A percentile compares a stretch with the other conserved stretches of the same genome.
Evolutionary conservation across 352 stramenopile genomes (phyloP).

Genomic region (Phytophthora pluvialis): DNA sequence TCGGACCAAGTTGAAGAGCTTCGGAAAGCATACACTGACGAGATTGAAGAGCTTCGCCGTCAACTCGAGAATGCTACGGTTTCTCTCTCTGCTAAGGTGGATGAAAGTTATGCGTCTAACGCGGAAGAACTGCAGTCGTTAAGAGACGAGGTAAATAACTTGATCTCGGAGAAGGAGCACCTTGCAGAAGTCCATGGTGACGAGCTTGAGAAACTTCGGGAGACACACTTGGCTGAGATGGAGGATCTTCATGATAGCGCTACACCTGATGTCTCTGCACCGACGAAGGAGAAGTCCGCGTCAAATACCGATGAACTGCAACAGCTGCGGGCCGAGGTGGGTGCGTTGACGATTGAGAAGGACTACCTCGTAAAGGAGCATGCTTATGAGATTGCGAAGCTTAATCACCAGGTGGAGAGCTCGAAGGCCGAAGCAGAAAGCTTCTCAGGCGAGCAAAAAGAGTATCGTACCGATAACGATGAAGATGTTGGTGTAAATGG

Average conservation of each 20-base stretch:
- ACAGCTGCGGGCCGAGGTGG: constrained; percentile 30
- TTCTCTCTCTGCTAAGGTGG: neutral
- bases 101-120: constrained; percentile 4
- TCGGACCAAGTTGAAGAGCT: constrained; percentile 27
- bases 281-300: constrained; percentile 22
- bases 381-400: constrained; percentile 31
- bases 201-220: constrained; percentile 15
- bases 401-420: constrained; percentile 21
- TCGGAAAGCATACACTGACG: constrained; percentile 12
- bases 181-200: constrained; percentile 5
- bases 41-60: constrained; percentile 21
- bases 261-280: constrained; percentile 3
- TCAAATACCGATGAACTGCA: constrained; percentile 40
- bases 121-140: constrained; percentile 26
- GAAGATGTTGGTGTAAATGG: constrained; percentile 7
- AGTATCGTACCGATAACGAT: constrained; percentile 1
- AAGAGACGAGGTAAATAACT: constrained; percentile 3
- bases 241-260: constrained; percentile 18
- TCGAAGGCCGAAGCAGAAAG: neutral
- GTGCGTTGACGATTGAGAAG: constrained; percentile 27
- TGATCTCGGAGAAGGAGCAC: constrained; percentile 11
- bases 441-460: neutral
- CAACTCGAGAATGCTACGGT: constrained; percentile 24
- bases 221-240: constrained; percentile 12
- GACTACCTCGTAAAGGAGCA: constrained; percentile 28